A percentile compares a stretch with the other conserved stretches of the same genome.
phyloP scores from a whole-genome alignment of 768 basidiomycete genomes.

The Clitopilus hobsonii region DNA sequence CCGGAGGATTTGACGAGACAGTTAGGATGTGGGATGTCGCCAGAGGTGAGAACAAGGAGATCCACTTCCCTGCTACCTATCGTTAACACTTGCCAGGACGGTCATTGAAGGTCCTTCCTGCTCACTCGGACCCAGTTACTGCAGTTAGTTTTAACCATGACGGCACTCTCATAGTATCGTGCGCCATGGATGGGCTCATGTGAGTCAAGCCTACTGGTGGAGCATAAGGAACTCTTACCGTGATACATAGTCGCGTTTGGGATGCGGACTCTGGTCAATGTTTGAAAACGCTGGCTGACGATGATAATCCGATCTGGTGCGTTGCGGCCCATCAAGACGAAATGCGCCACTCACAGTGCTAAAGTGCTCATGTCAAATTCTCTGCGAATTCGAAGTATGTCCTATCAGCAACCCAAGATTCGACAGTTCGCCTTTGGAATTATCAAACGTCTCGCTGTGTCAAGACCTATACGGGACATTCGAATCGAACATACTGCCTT shows the following conservation, averaged over 20 bases:
- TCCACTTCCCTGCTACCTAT: not conserved
- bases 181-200: constrained; percentile 97
- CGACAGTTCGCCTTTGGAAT: constrained; percentile 92
- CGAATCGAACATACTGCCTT: constrained; percentile 81
- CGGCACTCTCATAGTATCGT: constrained; percentile 90
- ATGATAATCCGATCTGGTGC: constrained; percentile 92
- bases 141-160: constrained; percentile 93
- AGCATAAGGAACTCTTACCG: constrained; percentile 4
- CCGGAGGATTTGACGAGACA: constrained; percentile 94
- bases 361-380: constrained; percentile 83
- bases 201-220: constrained; percentile 31
- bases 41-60: constrained; percentile 49
- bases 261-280: constrained; percentile 97
- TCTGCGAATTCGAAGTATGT: constrained; percentile 91
- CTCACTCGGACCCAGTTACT: constrained; percentile 96
- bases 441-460: constrained; percentile 87
- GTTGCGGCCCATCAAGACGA: constrained; percentile 1
- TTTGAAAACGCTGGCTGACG: constrained; percentile 93
- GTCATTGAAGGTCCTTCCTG: constrained; percentile 83
- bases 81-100: constrained; percentile 46
- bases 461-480: constrained; percentile 88
- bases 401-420: constrained; percentile 90
- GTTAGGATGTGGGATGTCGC: constrained; percentile 97
- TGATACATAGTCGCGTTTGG: constrained; percentile 87
- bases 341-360: constrained; percentile 5